Evolutionary conservation across 441 rosid genomes (phyloP), one percentile per base, ranked within the genome.

Genomic region (Omphalea diandra): DNA sequence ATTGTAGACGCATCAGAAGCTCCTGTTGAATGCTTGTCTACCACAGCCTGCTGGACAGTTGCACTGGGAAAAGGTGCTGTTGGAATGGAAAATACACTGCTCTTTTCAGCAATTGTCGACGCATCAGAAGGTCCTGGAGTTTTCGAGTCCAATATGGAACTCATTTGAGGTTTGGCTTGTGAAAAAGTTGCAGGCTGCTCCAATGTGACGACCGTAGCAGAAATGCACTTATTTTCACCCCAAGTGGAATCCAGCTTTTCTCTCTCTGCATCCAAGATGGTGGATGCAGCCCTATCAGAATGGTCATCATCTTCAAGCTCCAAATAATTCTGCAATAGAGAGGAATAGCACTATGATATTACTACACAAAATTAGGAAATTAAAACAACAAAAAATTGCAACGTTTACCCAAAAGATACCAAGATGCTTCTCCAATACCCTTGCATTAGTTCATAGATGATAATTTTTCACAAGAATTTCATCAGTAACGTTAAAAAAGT

Each of bases 301-400:
- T 67, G 20, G 52, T 70, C 82, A 58, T 87, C 94, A 76, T 87
- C 91, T 69, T 90, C 99, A 85, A 87, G 72, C 57, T 89, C 97
- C 75, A 90, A 57, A 74, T 72, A 78, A 78, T 91, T 95, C 99
- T 94, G 79, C 55, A 68, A 24, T 59, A 49, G n/a, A 0, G 11
- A 46, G 6, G 3, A 9, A 64, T 20, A 32, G 7, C 12, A 18
- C 18, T 22, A n/a, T 52, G 64, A 27, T 15, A 22, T 55, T 17
- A 33, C 55, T 10, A 44, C 2, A 1, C n/a, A 27, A 40, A 22
- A 54, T 3, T 22, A n/a, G 9, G 35, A 58, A 15, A 18, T 15
- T 8, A 33, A 33, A 57, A 3, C 14, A 63, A 26, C 6, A 59
- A 47, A 6, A 32, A 33, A 22, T 22, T 58, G 32, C 32, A 32